A percentile compares a stretch with the other conserved stretches of the same genome.
These are phyloP conservation scores for Melampsora americana DNA, from an alignment of 1,284 basidiomycete genomes.

Conservation along the genomic window DNA sequence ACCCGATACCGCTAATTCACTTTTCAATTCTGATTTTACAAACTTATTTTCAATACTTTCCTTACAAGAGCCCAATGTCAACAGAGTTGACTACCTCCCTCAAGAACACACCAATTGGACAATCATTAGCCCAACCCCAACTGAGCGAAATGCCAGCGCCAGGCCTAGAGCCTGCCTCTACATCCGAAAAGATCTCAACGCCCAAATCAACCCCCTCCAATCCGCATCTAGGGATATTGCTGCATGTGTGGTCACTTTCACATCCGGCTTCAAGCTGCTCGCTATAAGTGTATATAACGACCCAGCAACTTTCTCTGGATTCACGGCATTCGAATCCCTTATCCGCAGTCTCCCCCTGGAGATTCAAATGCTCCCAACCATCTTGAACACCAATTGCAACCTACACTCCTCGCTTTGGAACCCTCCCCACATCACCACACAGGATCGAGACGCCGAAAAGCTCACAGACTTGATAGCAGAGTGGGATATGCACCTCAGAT, in stretches of 20 bases:
- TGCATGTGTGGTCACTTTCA: neutral
- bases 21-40: neutral
- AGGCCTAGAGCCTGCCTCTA: conserved; percentile 13
- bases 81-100: neutral
- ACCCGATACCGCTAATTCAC: neutral
- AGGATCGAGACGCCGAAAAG: neutral
- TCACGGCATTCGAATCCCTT: neutral
- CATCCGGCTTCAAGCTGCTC: no score
- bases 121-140: neutral
- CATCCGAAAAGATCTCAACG: neutral
- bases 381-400: conserved; percentile 16
- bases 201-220: neutral
- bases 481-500: neutral
- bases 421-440: neutral
- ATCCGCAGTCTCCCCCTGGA: neutral
- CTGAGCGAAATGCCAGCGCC: neutral
- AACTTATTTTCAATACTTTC: neutral
- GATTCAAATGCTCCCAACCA: neutral
- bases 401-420: conserved; percentile 6
- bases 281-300: neutral
- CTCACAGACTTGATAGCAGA: neutral
- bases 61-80: conserved; percentile 8
- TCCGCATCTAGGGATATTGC: neutral
- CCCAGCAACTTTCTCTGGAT: neutral
- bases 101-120: conserved; percentile 5